phyloP scores from a whole-genome alignment of 495 filamentous ascomycete species.

The Daldinia concentrica region DNA sequence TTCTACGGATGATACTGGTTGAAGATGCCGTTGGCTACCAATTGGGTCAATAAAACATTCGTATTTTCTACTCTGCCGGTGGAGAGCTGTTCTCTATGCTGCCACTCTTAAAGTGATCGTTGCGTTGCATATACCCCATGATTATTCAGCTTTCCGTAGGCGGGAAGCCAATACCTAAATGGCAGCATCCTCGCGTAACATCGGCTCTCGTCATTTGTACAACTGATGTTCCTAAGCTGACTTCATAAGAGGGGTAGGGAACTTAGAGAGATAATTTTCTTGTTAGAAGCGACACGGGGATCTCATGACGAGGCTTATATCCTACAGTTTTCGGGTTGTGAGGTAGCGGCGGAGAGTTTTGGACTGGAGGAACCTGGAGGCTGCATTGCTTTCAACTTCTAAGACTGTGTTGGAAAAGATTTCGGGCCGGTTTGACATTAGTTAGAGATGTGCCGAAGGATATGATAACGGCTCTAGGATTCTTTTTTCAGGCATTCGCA shows the following conservation, averaged over 20 bases:
- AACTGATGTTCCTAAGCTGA: background rate
- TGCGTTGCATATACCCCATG: background rate
- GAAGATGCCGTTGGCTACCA: background rate
- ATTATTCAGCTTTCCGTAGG: conserved; percentile 2
- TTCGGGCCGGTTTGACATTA: conserved; percentile 14
- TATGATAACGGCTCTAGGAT: background rate
- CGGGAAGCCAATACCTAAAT: background rate
- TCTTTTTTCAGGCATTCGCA: conserved; percentile 11
- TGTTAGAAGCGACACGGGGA: background rate
- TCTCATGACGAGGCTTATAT: background rate
- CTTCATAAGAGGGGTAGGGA: background rate
- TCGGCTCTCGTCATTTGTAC: background rate
- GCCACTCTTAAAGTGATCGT: conserved; percentile 6
- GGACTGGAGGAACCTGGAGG: background rate
- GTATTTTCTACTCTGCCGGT: background rate
- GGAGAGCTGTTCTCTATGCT: conserved; percentile 1
- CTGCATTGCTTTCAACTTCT: conserved; percentile 17
- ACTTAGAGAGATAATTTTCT: background rate
- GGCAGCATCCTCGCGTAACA: background rate
- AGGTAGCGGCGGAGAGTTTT: background rate
- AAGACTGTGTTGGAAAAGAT: background rate
- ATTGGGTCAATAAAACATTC: background rate
- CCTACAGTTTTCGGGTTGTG: background rate
- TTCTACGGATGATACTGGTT: background rate
- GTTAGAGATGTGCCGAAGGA: background rate